Conservation (phyloP, 306 rosid species). For the Rubus parviflorus region DNA sequence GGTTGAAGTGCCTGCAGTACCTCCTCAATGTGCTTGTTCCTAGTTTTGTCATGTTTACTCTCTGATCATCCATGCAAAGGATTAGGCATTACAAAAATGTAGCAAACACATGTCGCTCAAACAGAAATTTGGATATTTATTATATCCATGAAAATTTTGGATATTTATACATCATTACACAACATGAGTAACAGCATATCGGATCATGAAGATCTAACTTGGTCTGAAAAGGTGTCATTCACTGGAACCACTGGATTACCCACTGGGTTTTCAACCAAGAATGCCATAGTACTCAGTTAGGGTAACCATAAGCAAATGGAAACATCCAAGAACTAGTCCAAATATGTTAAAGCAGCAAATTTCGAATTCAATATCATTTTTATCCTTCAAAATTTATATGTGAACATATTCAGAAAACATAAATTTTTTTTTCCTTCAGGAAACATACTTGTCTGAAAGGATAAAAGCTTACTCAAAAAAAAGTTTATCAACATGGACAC, state of each 20-base stretch:
- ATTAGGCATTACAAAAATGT: not conserved
- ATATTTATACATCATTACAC: not conserved
- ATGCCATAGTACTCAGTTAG: not conserved
- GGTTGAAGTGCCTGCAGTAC: conserved; percentile 62
- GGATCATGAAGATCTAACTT: not conserved
- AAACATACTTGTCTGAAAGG: not conserved
- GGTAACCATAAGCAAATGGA: not conserved
- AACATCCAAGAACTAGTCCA: not conserved
- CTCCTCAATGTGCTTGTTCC: conserved; percentile 56
- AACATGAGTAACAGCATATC: not conserved
- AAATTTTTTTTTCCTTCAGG: not conserved
- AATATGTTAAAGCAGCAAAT: not conserved
- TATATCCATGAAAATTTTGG: not conserved
- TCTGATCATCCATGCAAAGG: conserved; percentile 31
- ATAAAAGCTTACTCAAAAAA: not conserved
- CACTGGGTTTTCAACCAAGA: not conserved
- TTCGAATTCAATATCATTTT: not conserved
- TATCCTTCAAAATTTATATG: not conserved
- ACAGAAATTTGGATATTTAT: not conserved
- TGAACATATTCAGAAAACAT: not conserved
- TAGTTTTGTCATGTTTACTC: conserved; percentile 49
- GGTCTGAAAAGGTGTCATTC: not conserved
- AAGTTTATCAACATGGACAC: not conserved
- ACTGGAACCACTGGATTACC: not conserved
- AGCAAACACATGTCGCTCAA: not conserved